Evolutionary conservation across 257 asterid genomes (phyloP).

Genomic region (Leptodermis oblonga): DNA sequence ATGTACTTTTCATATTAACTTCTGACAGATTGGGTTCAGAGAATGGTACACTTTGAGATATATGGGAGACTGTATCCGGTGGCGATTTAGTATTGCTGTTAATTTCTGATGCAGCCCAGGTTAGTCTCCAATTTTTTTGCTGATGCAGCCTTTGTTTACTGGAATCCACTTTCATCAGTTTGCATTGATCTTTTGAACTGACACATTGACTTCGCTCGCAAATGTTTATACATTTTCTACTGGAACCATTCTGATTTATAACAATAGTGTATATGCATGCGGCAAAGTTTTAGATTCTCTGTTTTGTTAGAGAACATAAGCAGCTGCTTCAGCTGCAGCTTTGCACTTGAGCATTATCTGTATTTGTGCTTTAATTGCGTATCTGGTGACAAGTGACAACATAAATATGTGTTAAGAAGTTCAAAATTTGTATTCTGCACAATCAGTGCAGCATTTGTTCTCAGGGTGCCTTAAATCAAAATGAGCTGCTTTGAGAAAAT

Average conservation of each 20-base stretch:
- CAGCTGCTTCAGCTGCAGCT: neutral
- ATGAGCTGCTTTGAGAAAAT: neutral
- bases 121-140: slow-evolving; percentile 21
- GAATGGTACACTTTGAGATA: slow-evolving; percentile 90
- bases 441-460: neutral
- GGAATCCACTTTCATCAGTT: neutral
- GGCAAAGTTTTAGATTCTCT: neutral
- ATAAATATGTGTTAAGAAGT: neutral
- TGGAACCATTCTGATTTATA: neutral
- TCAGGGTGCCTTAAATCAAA: neutral
- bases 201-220: no score
- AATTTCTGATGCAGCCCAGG: slow-evolving; percentile 98
- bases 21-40: slow-evolving; percentile 83
- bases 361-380: neutral
- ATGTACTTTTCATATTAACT: slow-evolving; percentile 15
- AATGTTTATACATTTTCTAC: neutral
- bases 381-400: neutral
- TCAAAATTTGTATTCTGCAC: no score
- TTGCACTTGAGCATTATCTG: neutral
- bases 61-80: slow-evolving; percentile 79
- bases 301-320: neutral
- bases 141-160: neutral
- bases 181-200: neutral
- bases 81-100: slow-evolving; percentile 88
- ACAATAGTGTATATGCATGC: neutral